Base-by-base conservation (phyloP, 257 asterid species). In the Gynochthodes officinalis region DNA sequence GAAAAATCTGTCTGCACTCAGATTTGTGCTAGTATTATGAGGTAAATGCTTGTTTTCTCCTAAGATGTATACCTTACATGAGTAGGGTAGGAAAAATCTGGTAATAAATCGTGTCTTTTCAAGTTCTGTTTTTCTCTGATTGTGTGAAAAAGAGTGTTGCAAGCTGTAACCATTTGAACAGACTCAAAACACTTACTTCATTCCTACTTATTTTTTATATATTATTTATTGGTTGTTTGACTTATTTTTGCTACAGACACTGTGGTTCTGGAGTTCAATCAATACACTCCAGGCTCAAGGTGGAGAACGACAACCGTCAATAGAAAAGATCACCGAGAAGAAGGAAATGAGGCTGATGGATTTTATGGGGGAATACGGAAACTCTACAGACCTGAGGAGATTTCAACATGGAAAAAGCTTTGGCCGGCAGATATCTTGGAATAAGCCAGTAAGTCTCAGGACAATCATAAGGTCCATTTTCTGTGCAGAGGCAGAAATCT, bases 221-320 rank as follows among this genome's bases (percentile, higher is more conserved):
- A 40, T 8, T 15, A 35, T 19, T 10, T 19, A 39, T 28, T 37
- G 28, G 30, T 39, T 19, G 57, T 44, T 25, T 16, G 6, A 55
- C 27, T 62, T 10, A 32, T 14, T 14, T 33, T 19, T 40, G 27
- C n/a, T 86, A 74, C 90, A 90, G 96, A 86, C 35, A 78, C 73
- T 7, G 82, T 92, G 75, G 84, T 84, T 72, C 83, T 92, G 55
- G 96, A 90, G 92, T 92, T 92, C 90, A 88, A 82, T 69, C 98
- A 92, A 71, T 90, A 92, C 74, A 76, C 96, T 0, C 85, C 67
- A 35, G 96, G 96, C 3, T 90, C 96, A 0, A 93, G 92, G 67
- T 92, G 98, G 98, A 87, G 96, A 75, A 79, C 71, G 58, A 86
- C 92, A 35, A 78, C 67, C 1, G 74, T 90, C 19, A 84, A 49